Conservation (phyloP, 805 yeast genomes). For the Hermanozyma aechmeae region DNA sequence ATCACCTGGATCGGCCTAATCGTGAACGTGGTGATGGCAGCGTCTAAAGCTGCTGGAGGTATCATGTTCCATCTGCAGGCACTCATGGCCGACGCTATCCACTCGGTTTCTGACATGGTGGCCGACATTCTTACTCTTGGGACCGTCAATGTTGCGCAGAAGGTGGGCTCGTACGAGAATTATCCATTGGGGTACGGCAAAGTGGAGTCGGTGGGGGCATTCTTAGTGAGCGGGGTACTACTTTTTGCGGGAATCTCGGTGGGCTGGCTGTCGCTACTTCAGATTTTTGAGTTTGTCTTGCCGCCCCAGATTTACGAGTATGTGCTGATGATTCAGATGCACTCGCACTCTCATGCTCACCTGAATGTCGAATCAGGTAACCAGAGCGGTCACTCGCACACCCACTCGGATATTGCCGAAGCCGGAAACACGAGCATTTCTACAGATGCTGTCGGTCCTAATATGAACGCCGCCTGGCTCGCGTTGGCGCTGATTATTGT, state of each 20-base stretch:
- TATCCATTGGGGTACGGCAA: conserved; percentile 92
- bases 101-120: conserved; percentile 82
- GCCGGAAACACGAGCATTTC: conserved; percentile 6
- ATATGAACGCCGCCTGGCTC: conserved; percentile 92
- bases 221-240: conserved; percentile 76
- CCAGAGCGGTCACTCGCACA: conserved; percentile 7
- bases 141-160: conserved; percentile 71
- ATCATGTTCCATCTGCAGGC: conserved; percentile 91
- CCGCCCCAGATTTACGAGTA: conserved; percentile 55
- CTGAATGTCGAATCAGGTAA: not conserved
- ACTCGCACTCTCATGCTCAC: conserved; percentile 42
- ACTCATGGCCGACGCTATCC: conserved; percentile 87
- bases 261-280: conserved; percentile 75
- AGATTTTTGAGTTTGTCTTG: conserved; percentile 55
- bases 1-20: conserved; percentile 88
- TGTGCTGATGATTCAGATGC: conserved; percentile 38
- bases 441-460: conserved; percentile 19
- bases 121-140: conserved; percentile 84
- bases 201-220: conserved; percentile 84
- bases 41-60: conserved; percentile 84
- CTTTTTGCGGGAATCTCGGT: conserved; percentile 84
- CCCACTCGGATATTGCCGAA: conserved; percentile 5
- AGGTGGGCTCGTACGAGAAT: conserved; percentile 42
- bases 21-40: conserved; percentile 79
- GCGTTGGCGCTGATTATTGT: conserved; percentile 82